Evolutionary conservation across 2,329 filamentous ascomycete genomes (phyloP).

Genomic region (Decorospora gaudefroyi): DNA sequence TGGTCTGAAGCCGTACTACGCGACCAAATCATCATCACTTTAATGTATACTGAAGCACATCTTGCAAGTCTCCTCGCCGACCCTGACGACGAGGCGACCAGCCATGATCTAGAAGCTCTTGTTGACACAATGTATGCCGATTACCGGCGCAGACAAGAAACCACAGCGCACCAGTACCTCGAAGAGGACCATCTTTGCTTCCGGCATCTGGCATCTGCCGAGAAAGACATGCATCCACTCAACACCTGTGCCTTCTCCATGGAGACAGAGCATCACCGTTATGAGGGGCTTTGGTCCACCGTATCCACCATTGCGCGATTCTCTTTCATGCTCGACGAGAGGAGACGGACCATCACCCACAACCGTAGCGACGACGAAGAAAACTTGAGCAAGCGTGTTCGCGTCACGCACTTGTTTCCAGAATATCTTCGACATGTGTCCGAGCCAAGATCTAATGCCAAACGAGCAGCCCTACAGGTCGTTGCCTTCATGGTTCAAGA

Average conservation of each 20-base stretch:
- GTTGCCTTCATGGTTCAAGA: slow-evolving; percentile 56
- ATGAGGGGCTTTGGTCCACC: slow-evolving; percentile 45
- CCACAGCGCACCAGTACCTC: slow-evolving; percentile 52
- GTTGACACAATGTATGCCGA: slow-evolving; percentile 74
- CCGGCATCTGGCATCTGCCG: slow-evolving; percentile 50
- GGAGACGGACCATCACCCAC: slow-evolving; percentile 21
- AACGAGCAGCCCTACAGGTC: slow-evolving; percentile 59
- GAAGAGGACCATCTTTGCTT: slow-evolving; percentile 73
- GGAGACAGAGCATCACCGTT: slow-evolving; percentile 40
- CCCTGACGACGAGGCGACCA: slow-evolving; percentile 31
- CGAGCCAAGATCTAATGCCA: slow-evolving; percentile 44
- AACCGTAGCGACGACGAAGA: slow-evolving; percentile 29
- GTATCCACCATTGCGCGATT: slow-evolving; percentile 49
- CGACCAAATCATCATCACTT: slow-evolving; percentile 73
- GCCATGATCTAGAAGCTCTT: slow-evolving; percentile 63
- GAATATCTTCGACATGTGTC: slow-evolving; percentile 48
- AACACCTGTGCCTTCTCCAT: slow-evolving; percentile 39
- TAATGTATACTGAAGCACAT: slow-evolving; percentile 63
- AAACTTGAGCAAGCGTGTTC: slow-evolving; percentile 44
- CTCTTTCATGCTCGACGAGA: slow-evolving; percentile 42
- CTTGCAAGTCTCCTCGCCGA: slow-evolving; percentile 42
- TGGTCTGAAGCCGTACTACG: slow-evolving; percentile 70
- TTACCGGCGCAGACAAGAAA: slow-evolving; percentile 72
- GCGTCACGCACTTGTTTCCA: slow-evolving; percentile 46
- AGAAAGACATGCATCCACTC: slow-evolving; percentile 30